Percentiles rank a stretch among this genome's conserved stretches.
Evolutionary conservation across 257 asterid species (phyloP).

Genomic region (Fraxinus cuspidata): DNA sequence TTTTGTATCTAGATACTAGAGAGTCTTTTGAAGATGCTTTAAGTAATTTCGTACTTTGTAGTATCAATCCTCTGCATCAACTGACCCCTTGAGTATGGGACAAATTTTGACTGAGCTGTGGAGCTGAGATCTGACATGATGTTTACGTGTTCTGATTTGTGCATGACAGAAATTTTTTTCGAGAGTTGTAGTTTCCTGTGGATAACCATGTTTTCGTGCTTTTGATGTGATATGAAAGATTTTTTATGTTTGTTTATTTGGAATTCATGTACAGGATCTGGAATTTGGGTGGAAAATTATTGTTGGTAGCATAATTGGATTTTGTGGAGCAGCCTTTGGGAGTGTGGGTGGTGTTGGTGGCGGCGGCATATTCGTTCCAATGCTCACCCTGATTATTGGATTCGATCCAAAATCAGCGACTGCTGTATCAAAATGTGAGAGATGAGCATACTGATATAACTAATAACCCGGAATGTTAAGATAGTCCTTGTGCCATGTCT

Average conservation of each 20-base stretch:
- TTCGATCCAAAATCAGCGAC: constrained; percentile 94
- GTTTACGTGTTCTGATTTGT: not conserved
- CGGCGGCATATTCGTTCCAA: constrained; percentile 95
- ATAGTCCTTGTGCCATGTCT: not conserved
- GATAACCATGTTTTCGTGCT: not conserved
- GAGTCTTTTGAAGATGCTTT: too few relatives aligned
- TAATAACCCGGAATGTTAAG: not conserved
- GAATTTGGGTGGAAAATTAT: constrained; percentile 71
- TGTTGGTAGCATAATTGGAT: constrained; percentile 79
- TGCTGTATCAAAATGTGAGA: constrained; percentile 94
- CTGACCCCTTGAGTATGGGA: not conserved
- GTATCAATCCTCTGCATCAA: not conserved
- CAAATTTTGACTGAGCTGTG: not conserved
- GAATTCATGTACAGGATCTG: constrained; percentile 58
- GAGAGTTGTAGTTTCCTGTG: not conserved
- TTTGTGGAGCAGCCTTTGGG: constrained; percentile 96
- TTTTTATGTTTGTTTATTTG: not conserved
- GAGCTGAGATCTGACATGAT: not conserved
- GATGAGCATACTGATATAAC: not conserved
- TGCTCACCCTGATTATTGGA: constrained; percentile 85
- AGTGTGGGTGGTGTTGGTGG: constrained; percentile 99
- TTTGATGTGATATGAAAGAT: not conserved
- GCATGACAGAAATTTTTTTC: not conserved
- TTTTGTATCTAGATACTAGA: too few relatives aligned
- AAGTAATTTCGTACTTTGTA: not conserved